A percentile compares a stretch with the other conserved stretches of the same genome.
Conservation (phyloP, 176 grass and related monocot species). For the Tillandsia fasciculata region DNA sequence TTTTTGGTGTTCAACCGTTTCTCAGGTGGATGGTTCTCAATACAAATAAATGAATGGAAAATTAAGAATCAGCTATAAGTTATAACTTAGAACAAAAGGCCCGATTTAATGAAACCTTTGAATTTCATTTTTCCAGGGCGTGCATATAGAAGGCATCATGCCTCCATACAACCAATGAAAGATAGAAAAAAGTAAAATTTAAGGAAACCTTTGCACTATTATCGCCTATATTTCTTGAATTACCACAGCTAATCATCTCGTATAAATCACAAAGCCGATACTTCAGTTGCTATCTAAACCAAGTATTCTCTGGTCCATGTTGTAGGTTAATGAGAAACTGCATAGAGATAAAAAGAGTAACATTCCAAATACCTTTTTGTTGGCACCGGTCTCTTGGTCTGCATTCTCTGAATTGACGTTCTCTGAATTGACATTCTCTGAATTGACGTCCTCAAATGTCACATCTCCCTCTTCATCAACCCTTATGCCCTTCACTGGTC, state of each 20-base stretch:
- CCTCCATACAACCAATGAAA: no score
- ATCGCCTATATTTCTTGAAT: neutral
- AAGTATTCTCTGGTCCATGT: slow-evolving; percentile 6
- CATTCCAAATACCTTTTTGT: slow-evolving; percentile 59
- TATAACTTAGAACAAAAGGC: no score
- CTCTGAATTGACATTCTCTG: slow-evolving; percentile 37
- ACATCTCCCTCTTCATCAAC: slow-evolving; percentile 87
- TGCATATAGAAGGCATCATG: no score
- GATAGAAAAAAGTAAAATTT: neutral
- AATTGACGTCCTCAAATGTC: slow-evolving; percentile 59
- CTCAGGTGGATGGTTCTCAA: neutral
- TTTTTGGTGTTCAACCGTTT: no score
- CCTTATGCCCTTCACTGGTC: slow-evolving; percentile 54
- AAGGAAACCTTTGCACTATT: neutral
- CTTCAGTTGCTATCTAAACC: slow-evolving; percentile 5
- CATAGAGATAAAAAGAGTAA: slow-evolving; percentile 5
- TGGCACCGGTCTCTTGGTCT: slow-evolving; percentile 51
- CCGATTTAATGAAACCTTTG: no score
- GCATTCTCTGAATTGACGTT: slow-evolving; percentile 28
- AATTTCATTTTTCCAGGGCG: no score
- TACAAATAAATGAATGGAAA: neutral
- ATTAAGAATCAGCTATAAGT: no score
- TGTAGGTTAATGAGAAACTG: neutral
- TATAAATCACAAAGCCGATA: neutral
- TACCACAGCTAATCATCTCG: neutral